Base-by-base conservation (phyloP, 306 rosid genomes). In the Quercus agrifolia region DNA sequence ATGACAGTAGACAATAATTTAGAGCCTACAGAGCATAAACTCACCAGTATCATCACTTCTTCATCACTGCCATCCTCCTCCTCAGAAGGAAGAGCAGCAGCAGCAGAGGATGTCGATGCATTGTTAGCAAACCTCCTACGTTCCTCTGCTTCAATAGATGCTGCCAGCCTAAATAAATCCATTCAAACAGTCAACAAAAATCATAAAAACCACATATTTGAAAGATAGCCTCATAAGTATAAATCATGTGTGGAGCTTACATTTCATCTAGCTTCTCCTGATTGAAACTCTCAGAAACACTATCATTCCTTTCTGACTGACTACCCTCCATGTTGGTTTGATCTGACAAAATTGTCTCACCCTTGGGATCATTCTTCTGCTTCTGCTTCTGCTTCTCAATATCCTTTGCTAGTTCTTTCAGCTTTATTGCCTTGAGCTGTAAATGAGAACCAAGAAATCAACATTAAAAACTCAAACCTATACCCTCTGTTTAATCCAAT, bases 401-500 rank as follows among this genome's bases (percentile, higher is more conserved):
- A 80, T 89, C 89, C 83, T 90, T 83, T n/a, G 93, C 90, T 55
- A 92, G 52, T 61, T 91, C 92, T 86, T 83, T 91, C 85, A 94
- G 85, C 84, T 85, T 87, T 91, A 85, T 64, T 54, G 90, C 79
- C 91, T 91, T 92, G 71, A 92, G 84, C 97, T 92, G 81, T 83
- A 33, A 77, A 73, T 64, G 54, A 56, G 63, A 63, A 68, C 28
- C 70, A 73, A 75, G 28, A 14, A 58, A 41, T 41, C 19, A 64
- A 63, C 54, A 70, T 27, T 81, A 23, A 64, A 68, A 49, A 77
- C 72, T 61, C 68, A 77, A 54, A 44, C 20, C 66, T 52, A 19
- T 35, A 79, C 46, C 78, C 54, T 51, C 20, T 6, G 61, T 66
- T 67, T 20, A 10, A 30, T 13, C 71, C 35, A 31, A 13, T 18